Evolutionary conservation across 2,329 filamentous ascomycete species (phyloP).

Genomic region (Xylaria multiplex): DNA sequence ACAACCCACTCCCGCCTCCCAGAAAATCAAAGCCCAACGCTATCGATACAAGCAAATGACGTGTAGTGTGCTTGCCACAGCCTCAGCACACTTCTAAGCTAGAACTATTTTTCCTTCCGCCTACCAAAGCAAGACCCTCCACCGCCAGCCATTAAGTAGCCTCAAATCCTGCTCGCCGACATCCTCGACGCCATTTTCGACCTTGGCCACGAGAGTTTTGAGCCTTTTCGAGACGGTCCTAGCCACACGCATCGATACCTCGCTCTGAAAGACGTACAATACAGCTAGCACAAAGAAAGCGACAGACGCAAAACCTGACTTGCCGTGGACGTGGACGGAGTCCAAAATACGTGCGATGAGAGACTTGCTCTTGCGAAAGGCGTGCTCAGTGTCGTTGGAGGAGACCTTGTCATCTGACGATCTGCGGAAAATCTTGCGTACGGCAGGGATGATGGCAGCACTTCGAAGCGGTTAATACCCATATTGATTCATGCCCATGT

Average conservation of each 20-base stretch:
- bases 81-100: neutral
- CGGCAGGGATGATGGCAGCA: constrained; percentile 55
- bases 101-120: neutral
- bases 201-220: constrained; percentile 57
- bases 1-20: neutral
- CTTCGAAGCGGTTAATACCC: constrained; percentile 26
- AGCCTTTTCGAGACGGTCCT: constrained; percentile 62
- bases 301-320: constrained; percentile 59
- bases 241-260: constrained; percentile 65
- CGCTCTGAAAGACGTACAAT: constrained; percentile 68
- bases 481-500: neutral
- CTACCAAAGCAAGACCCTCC: constrained; percentile 62
- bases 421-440: constrained; percentile 63
- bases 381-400: constrained; percentile 67
- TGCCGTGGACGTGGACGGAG: constrained; percentile 54
- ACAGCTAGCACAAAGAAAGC: constrained; percentile 66
- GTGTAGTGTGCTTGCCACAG: neutral
- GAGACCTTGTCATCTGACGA: constrained; percentile 43
- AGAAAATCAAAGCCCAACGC: neutral
- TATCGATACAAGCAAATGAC: neutral
- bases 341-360: constrained; percentile 62
- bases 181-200: constrained; percentile 59
- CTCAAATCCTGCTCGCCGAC: constrained; percentile 61
- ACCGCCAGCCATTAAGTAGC: constrained; percentile 64
- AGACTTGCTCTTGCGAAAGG: constrained; percentile 61